Evolutionary conservation across 2,329 filamentous ascomycete species (phyloP).

Genomic region (Colletotrichum costaricense): DNA sequence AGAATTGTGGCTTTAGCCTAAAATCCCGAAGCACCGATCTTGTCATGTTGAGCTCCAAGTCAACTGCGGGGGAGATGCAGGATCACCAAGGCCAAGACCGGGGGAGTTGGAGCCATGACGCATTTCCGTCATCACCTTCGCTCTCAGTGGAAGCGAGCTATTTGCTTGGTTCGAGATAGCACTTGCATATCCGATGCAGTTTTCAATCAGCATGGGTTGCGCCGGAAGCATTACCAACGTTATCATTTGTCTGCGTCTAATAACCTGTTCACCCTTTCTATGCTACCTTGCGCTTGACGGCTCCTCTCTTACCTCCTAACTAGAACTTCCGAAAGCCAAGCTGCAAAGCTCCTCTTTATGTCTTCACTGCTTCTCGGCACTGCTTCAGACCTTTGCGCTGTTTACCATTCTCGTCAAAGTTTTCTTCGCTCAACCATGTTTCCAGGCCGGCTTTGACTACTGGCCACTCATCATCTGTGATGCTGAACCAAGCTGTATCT

Average conservation of each 20-base stretch:
- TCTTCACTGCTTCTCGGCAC: slow-evolving; percentile 37
- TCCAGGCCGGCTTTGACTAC: slow-evolving; percentile 57
- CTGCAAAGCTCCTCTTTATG: neutral
- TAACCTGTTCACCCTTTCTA: too few species aligned
- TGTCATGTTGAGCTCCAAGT: neutral
- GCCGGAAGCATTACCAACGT: neutral
- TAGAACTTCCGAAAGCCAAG: neutral
- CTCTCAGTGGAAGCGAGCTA: neutral
- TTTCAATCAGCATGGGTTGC: neutral
- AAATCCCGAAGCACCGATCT: slow-evolving; percentile 13
- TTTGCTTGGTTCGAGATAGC: too few species aligned
- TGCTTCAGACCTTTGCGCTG: slow-evolving; percentile 60
- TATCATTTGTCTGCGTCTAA: too few species aligned
- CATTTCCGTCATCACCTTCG: slow-evolving; percentile 5
- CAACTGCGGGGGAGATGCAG: slow-evolving; percentile 16
- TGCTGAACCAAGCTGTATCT: slow-evolving; percentile 71
- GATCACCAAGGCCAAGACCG: neutral
- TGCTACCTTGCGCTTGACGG: too few species aligned
- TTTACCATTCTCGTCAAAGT: slow-evolving; percentile 65
- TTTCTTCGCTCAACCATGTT: slow-evolving; percentile 63
- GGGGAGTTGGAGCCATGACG: neutral
- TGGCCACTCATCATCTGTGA: slow-evolving; percentile 70
- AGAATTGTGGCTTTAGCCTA: slow-evolving; percentile 5
- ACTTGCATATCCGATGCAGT: slow-evolving; percentile 13
- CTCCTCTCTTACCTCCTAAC: too few species aligned